Conservation (phyloP, 768 basidiomycete species). For the Calocybe cyanea region DNA sequence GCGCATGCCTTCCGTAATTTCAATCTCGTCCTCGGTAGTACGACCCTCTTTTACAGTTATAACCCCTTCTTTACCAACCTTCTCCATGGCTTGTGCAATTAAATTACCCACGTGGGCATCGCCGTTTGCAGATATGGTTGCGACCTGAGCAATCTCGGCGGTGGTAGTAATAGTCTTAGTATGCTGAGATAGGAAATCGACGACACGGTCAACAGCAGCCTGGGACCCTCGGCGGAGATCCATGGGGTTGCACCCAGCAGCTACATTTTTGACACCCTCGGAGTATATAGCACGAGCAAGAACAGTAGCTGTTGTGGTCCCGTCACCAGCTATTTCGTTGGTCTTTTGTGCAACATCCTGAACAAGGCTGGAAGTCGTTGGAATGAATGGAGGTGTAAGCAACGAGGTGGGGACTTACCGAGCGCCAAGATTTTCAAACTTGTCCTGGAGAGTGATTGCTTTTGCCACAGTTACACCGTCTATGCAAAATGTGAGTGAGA, state of each 20-base stretch:
- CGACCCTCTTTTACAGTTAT: slow-evolving; percentile 99
- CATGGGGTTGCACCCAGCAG: slow-evolving; percentile 99
- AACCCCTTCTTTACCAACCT: slow-evolving; percentile 99
- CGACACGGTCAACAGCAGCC: slow-evolving; percentile 93
- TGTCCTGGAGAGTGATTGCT: slow-evolving; percentile 90
- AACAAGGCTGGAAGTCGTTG: slow-evolving; percentile 59
- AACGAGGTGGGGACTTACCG: slow-evolving; percentile 50
- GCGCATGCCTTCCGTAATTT: slow-evolving; percentile 99
- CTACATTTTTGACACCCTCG: slow-evolving; percentile 98
- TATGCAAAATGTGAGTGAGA: slow-evolving; percentile 24
- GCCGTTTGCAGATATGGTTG: slow-evolving; percentile 84
- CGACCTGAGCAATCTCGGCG: slow-evolving; percentile 97
- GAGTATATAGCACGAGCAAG: slow-evolving; percentile 96
- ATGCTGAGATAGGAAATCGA: slow-evolving; percentile 83
- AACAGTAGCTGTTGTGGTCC: slow-evolving; percentile 97
- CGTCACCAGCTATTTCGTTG: slow-evolving; percentile 96
- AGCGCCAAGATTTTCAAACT: slow-evolving; percentile 98
- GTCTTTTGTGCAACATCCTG: slow-evolving; percentile 97
- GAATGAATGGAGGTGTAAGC: neutral
- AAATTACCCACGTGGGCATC: slow-evolving; percentile 90
- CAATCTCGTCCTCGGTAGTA: slow-evolving; percentile 98
- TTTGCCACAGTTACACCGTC: slow-evolving; percentile 99
- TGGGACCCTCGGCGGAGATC: slow-evolving; percentile 98
- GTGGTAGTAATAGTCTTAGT: slow-evolving; percentile 95
- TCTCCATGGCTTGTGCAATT: slow-evolving; percentile 99